These are phyloP conservation scores for Ophiocordyceps robertsii DNA, from an alignment of 2,329 filamentous ascomycete species.

Conservation along the genomic window DNA sequence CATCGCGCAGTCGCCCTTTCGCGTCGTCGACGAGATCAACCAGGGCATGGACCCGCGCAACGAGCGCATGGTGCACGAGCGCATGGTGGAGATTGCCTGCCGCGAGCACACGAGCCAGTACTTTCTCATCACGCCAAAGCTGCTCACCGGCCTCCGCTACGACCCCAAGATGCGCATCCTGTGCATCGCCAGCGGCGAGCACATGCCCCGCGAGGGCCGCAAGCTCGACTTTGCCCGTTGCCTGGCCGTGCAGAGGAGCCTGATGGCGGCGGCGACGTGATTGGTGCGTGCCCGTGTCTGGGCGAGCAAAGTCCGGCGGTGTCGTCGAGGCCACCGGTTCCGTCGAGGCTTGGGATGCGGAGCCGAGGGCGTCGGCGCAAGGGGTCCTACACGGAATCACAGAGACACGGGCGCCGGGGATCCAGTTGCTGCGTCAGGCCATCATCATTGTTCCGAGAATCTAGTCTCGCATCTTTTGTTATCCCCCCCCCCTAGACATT, in stretches of 20 bases:
- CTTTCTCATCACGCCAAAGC: conserved; percentile 94
- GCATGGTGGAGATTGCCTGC: conserved; percentile 97
- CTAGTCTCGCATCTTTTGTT: too few species aligned
- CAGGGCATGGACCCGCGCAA: conserved; percentile 99
- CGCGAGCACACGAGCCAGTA: conserved; percentile 70
- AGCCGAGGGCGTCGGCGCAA: too few species aligned
- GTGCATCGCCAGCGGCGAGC: conserved; percentile 83
- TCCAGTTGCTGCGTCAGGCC: too few species aligned
- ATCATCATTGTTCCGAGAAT: too few species aligned
- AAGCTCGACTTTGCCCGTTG: conserved; percentile 36
- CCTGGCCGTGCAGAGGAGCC: conserved; percentile 26
- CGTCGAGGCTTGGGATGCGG: too few species aligned
- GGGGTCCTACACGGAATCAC: too few species aligned
- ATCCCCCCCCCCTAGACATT: too few species aligned
- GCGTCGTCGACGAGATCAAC: conserved; percentile 98
- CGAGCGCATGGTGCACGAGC: conserved; percentile 93
- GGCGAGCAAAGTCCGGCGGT: too few species aligned
- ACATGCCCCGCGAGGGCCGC: conserved; percentile 42
- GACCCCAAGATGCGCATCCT: conserved; percentile 85
- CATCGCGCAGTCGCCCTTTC: conserved; percentile 87
- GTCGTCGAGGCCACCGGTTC: too few species aligned
- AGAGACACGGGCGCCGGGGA: too few species aligned
- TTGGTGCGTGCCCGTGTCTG: too few species aligned
- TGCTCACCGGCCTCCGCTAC: conserved; percentile 75
- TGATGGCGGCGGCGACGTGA: conserved; percentile 23